Base-by-base conservation (phyloP, 306 rosid species). In the Cucumis cinereus region DNA sequence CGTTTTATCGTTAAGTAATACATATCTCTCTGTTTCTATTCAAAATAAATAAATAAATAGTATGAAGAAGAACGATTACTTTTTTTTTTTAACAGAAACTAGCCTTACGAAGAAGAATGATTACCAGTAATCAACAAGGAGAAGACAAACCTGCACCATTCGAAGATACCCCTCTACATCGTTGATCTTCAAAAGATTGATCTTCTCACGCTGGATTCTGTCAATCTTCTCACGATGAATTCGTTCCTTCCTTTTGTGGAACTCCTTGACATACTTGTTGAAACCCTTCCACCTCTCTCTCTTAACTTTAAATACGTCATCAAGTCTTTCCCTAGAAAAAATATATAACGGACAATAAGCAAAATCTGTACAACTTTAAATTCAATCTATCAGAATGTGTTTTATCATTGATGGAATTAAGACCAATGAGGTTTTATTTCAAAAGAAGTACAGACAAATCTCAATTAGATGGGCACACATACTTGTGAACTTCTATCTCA, bases 401-500 rank as follows among this genome's bases (percentile, higher is more conserved):
- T 23, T 69, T 26, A 24, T 72, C 24, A 72, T 71, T 49, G 45
- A 50, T 72, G 45, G 76, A 17, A 26, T 10, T 11, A 9, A 61
- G 35, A 23, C 35, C 41, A 24, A 28, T 11, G 45, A 79, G 45
- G 23, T 50, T 77, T 50, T 50, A 26, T 50, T 72, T 72, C 0
- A 10, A 45, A 69, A 12, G 45, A 78, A 73, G 55, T 13, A 41
- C 20, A 53, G 70, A 63, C 8, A 81, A 78, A 73, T 13, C 8
- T 22, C 13, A 55, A 80, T 56, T 73, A 75, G 20, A 4, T 74
- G 53, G 69, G 52, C 74, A 45, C 59, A 78, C 99, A 22, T 92
- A 95, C 99, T 95, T 95, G 97, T 95, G 99, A 79, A 90, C 89
- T 85, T 95, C 99, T 74, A 95, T 86, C 90, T 95, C 99, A 26